These are phyloP conservation scores for Cladophialophora carrionii DNA, from an alignment of 2,329 filamentous ascomycete species.

Conservation along the genomic window DNA sequence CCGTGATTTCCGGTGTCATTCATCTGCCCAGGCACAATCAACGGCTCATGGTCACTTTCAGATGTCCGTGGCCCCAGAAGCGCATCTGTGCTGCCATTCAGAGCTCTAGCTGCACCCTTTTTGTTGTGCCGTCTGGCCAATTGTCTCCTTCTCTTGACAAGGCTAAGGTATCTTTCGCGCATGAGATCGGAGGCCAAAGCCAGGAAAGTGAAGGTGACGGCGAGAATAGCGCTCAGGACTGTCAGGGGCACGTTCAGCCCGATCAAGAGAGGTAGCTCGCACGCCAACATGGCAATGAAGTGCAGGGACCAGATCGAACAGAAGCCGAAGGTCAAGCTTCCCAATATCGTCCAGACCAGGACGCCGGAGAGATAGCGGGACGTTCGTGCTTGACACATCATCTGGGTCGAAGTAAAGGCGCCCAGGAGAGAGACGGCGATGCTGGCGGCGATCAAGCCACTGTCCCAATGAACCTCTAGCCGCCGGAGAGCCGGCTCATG, in stretches of 20 bases:
- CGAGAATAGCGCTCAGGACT: conserved; percentile 37
- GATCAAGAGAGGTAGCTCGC: conserved; percentile 41
- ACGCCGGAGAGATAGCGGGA: conserved; percentile 40
- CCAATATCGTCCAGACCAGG: conserved; percentile 41
- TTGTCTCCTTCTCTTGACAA: conserved; percentile 17
- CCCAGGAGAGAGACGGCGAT: conserved; percentile 43
- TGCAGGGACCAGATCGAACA: conserved; percentile 44
- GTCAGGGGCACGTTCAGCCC: conserved; percentile 40
- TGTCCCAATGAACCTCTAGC: conserved; percentile 40
- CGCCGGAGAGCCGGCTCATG: conserved; percentile 24
- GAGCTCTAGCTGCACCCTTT: conserved; percentile 10
- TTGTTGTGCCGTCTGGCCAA: conserved; percentile 14
- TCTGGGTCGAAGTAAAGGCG: conserved; percentile 43
- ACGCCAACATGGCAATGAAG: conserved; percentile 43
- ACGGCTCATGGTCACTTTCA: conserved; percentile 6
- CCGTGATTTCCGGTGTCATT: not conserved
- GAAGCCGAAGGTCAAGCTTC: conserved; percentile 43
- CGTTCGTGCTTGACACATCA: conserved; percentile 43
- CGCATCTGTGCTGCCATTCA: conserved; percentile 26
- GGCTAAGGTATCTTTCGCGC: conserved; percentile 37
- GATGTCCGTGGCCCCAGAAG: conserved; percentile 15
- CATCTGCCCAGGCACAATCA: not conserved
- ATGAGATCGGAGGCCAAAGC: conserved; percentile 40
- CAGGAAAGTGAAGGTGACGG: conserved; percentile 36
- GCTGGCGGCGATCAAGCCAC: conserved; percentile 40